Evolutionary conservation across 192 early-diverging fungal species (phyloP).

Genomic region (Rhizophagus sp.): DNA sequence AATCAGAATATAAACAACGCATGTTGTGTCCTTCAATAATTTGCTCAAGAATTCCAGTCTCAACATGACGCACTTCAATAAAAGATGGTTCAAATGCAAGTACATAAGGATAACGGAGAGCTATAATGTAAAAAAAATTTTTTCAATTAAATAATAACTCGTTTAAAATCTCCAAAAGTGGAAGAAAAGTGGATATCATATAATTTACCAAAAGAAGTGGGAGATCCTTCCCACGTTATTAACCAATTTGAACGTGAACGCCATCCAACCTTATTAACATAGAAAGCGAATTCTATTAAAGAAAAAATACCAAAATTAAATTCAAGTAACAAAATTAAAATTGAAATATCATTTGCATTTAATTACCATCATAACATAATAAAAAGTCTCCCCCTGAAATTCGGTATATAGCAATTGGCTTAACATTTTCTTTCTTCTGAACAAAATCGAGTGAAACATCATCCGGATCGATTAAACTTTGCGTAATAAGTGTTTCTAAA

Average conservation of each 20-base stretch:
- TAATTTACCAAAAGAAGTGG: constrained; percentile 68
- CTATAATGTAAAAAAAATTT: constrained; percentile 23
- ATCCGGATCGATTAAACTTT: constrained; percentile 81
- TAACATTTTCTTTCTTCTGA: constrained; percentile 72
- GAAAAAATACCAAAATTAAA: neutral
- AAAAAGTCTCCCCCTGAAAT: constrained; percentile 70
- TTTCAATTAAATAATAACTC: no score
- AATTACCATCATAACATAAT: constrained; percentile 87
- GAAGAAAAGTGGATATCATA: neutral
- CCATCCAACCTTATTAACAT: constrained; percentile 84
- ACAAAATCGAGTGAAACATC: constrained; percentile 82
- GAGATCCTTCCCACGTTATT: constrained; percentile 86
- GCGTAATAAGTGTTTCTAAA: constrained; percentile 78
- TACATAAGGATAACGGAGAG: constrained; percentile 80
- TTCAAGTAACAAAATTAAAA: constrained; percentile 10
- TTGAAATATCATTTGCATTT: neutral
- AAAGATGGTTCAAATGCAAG: constrained; percentile 89
- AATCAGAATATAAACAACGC: constrained; percentile 25
- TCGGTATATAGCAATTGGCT: constrained; percentile 83
- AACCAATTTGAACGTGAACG: constrained; percentile 73
- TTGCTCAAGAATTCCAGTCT: constrained; percentile 70
- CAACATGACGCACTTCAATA: constrained; percentile 85
- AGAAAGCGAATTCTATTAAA: constrained; percentile 83
- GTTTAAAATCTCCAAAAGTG: no score
- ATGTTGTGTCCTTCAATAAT: constrained; percentile 51